Conservation (phyloP, 352 stramenopile genomes). For the Phytophthora pseudosyringae region DNA sequence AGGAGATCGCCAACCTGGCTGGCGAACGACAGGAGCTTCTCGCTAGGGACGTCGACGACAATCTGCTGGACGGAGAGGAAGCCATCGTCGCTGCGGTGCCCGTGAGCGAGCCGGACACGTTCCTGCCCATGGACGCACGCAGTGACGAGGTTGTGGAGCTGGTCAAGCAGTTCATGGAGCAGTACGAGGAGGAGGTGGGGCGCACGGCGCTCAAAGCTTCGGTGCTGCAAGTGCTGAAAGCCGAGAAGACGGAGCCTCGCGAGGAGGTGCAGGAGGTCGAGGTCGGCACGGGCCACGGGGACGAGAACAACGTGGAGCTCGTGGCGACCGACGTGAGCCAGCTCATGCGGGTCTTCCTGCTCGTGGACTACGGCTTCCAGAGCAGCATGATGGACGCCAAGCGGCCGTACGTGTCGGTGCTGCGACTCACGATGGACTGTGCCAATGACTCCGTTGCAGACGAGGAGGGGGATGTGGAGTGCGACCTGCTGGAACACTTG, state of each 20-base stretch:
- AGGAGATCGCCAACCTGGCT: conserved; percentile 16
- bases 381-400: conserved; percentile 60
- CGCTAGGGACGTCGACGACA: neutral
- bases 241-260: conserved; percentile 49
- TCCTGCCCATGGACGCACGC: conserved; percentile 29
- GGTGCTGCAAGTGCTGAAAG: conserved; percentile 58
- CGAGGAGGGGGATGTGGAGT: conserved; percentile 36
- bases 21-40: conserved; percentile 6
- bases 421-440: conserved; percentile 68
- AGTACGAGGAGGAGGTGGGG: conserved; percentile 58
- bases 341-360: conserved; percentile 53
- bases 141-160: conserved; percentile 39
- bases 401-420: conserved; percentile 60
- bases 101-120: conserved; percentile 30
- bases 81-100: conserved; percentile 24
- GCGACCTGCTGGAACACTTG: conserved; percentile 65
- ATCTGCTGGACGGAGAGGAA: conserved; percentile 25
- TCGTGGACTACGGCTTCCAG: conserved; percentile 69
- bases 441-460: conserved; percentile 39
- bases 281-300: conserved; percentile 34
- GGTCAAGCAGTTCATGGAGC: conserved; percentile 53
- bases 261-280: conserved; percentile 52
- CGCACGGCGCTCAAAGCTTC: conserved; percentile 49
- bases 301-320: conserved; percentile 45
- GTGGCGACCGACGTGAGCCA: conserved; percentile 49